phyloP scores from a whole-genome alignment of 345 rosid genomes.

The Populus deltoides region DNA sequence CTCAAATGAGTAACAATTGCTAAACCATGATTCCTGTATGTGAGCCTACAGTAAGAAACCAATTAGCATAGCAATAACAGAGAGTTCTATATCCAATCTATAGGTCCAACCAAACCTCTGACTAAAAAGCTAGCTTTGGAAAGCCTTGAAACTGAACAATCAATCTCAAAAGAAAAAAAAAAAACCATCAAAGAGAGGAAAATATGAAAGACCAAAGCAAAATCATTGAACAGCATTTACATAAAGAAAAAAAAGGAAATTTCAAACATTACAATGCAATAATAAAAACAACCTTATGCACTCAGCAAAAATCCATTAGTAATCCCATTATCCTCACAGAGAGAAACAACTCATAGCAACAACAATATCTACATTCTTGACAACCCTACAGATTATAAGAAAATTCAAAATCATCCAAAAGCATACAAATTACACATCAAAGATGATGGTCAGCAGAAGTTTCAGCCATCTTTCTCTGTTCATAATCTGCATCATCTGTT shows the following conservation, averaged over 20 bases:
- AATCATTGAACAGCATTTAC: slow-evolving; percentile 11
- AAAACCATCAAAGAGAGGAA: not conserved
- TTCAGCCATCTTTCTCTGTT: slow-evolving; percentile 42
- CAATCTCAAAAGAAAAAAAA: not conserved
- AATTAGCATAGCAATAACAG: too few species aligned
- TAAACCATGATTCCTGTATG: too few species aligned
- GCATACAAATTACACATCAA: slow-evolving; percentile 27
- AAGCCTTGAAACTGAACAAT: not conserved
- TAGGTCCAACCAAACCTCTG: not conserved
- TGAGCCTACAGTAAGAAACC: not conserved
- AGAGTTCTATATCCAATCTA: not conserved
- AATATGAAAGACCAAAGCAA: not conserved
- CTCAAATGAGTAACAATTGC: not conserved
- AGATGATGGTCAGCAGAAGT: slow-evolving; percentile 15
- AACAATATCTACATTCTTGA: slow-evolving; percentile 31
- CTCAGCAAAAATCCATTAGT: slow-evolving; percentile 16
- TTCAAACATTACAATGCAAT: slow-evolving; percentile 20
- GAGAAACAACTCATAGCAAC: slow-evolving; percentile 15
- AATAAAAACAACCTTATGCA: slow-evolving; percentile 22
- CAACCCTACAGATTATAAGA: slow-evolving; percentile 23
- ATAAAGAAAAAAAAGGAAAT: slow-evolving; percentile 1
- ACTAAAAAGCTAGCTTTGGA: not conserved
- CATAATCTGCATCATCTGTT: slow-evolving; percentile 74
- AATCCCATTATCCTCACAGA: slow-evolving; percentile 18
- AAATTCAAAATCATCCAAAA: slow-evolving; percentile 19